phyloP scores from a whole-genome alignment of 2,329 filamentous ascomycete species.

The Diaporthe sp. region DNA sequence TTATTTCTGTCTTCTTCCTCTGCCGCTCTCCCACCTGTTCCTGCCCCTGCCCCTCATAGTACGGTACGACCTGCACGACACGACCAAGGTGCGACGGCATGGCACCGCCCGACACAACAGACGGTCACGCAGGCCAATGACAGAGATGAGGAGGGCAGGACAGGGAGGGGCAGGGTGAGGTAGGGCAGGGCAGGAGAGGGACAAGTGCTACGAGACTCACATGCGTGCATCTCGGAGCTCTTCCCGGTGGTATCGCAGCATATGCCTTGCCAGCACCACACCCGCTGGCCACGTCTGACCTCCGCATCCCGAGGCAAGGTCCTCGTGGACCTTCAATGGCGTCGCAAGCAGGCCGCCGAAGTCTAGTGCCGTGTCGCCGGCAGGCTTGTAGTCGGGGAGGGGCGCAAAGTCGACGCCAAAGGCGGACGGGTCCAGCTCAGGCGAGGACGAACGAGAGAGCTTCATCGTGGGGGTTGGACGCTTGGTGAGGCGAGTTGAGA shows the following conservation, averaged over 20 bases:
- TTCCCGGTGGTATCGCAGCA: slow-evolving; percentile 78
- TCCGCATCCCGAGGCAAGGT: slow-evolving; percentile 88
- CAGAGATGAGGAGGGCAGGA: neutral
- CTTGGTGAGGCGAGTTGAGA: neutral
- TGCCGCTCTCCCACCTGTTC: neutral
- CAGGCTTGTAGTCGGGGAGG: slow-evolving; percentile 67
- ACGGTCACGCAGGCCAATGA: neutral
- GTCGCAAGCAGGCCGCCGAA: slow-evolving; percentile 80
- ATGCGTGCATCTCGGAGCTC: slow-evolving; percentile 75
- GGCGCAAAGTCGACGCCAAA: slow-evolving; percentile 68
- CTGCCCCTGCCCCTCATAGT: neutral
- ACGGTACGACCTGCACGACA: neutral
- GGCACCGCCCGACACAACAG: neutral
- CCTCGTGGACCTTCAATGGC: slow-evolving; percentile 83
- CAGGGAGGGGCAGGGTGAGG: neutral
- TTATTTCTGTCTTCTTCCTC: neutral
- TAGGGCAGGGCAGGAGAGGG: neutral
- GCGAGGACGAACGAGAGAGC: slow-evolving; percentile 22
- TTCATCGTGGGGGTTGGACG: neutral
- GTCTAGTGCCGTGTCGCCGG: slow-evolving; percentile 62
- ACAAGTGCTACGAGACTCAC: slow-evolving; percentile 59
- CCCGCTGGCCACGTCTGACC: slow-evolving; percentile 96
- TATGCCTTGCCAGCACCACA: slow-evolving; percentile 86
- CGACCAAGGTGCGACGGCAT: neutral
- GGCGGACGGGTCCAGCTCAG: slow-evolving; percentile 58